Evolutionary conservation across 345 rosid genomes (phyloP).

Genomic region (Salix arbutifolia): DNA sequence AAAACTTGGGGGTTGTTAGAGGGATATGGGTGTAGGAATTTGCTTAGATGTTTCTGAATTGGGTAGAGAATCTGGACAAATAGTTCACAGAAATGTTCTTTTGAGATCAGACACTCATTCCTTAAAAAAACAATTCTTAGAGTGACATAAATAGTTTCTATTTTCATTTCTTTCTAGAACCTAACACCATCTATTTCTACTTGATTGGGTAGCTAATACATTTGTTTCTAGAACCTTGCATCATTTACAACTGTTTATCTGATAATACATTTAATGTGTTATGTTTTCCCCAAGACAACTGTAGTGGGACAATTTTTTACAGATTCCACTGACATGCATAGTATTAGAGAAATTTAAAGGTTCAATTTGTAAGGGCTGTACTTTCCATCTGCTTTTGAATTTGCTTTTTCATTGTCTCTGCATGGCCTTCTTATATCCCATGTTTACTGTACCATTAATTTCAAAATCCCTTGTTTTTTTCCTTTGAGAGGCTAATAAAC

Average conservation of each 20-base stretch:
- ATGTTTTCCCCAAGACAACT: background rate
- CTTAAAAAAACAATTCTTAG: background rate
- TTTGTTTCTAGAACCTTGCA: too few species aligned
- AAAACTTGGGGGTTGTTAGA: slow-evolving; percentile 9
- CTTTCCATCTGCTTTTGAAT: too few species aligned
- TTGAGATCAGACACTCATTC: background rate
- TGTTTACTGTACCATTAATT: too few species aligned
- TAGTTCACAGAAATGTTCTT: background rate
- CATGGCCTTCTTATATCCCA: too few species aligned
- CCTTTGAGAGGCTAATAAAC: too few species aligned
- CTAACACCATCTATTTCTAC: background rate
- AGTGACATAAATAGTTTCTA: background rate
- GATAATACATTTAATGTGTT: background rate
- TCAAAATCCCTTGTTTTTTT: background rate
- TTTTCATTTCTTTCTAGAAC: too few species aligned
- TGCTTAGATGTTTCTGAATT: background rate
- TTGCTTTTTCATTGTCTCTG: too few species aligned
- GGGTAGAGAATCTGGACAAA: background rate
- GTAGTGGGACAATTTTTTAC: background rate
- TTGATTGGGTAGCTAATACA: background rate
- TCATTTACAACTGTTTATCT: background rate
- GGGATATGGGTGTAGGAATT: background rate
- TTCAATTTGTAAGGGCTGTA: background rate
- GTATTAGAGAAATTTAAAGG: background rate
- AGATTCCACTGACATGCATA: background rate